Base-by-base conservation (phyloP, 345 rosid species). In the Populus tremula region DNA sequence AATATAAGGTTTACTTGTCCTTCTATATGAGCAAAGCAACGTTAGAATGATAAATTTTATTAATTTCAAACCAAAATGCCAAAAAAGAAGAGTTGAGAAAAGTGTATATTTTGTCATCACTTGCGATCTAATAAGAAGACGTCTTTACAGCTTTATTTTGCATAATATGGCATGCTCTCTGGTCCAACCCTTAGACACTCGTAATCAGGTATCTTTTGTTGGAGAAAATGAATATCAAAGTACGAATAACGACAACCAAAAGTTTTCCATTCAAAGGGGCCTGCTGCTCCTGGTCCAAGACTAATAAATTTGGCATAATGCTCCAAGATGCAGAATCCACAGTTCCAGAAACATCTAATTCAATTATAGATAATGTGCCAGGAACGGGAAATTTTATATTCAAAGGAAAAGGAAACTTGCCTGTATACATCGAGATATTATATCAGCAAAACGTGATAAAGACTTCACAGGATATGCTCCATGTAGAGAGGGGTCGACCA, bases 391-490 rank as follows among this genome's bases (percentile, higher is more conserved):
- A 11, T 11, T 4, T 7, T 21, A 49, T 31, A 49, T 7, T 17
- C 64, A 61, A 43, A 45, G 25, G 59, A 59, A 63, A 64, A 76
- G 38, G 73, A 43, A 5, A 81, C 63, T 84, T 63, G 88, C 99
- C 93, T 96, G 99, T 29, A 93, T 82, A 50, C 97, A 91, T 80
- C 94, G 85, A 68, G 95, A 89, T 82, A 96, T 93, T 76, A 93
- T 96, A 82, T 93, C 98, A 1, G 98, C 94, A 80, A 93, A 91
- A 43, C 98, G 96, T n/a, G 99, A 96, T 78, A 96, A 78, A 3
- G 99, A 89, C 82, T 92, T 96, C 87, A 80, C 77, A 17, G 93
- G 91, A 82, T 89, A 91, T 16, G 84, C 82, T 81, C 98, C 92
- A 0, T 87, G 84, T 73, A 93, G 68, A 47, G 87, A 77, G 2